These are phyloP conservation scores for Hippophae tibetana DNA, from an alignment of 306 rosid species.

Conservation along the genomic window DNA sequence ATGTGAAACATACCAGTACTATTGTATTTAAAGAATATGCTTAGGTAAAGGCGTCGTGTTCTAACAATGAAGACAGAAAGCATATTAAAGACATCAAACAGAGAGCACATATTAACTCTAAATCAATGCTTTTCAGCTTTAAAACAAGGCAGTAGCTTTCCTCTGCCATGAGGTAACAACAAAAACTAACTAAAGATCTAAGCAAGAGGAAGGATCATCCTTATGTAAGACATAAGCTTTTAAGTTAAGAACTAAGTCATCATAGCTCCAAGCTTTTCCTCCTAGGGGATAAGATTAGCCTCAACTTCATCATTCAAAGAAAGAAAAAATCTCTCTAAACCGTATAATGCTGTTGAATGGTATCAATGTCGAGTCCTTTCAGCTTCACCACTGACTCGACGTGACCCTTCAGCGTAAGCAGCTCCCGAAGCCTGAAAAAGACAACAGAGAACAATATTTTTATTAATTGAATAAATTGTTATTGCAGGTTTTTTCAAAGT, in stretches of 20 bases:
- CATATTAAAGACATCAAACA: too few species aligned
- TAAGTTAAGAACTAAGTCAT: slow-evolving; percentile 11
- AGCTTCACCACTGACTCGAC: slow-evolving; percentile 98
- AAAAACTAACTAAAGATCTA: slow-evolving; percentile 24
- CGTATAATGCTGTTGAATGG: slow-evolving; percentile 88
- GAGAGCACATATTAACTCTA: too few species aligned
- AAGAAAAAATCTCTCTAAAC: slow-evolving; percentile 27
- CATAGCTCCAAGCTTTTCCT: background rate
- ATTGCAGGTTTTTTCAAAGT: too few species aligned
- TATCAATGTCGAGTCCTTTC: slow-evolving; percentile 88
- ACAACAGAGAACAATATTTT: too few species aligned
- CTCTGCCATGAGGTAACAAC: slow-evolving; percentile 19
- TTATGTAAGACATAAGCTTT: slow-evolving; percentile 19
- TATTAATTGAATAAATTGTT: too few species aligned
- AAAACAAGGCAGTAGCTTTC: slow-evolving; percentile 24
- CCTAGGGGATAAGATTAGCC: background rate
- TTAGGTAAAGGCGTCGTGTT: too few species aligned
- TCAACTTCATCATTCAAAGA: background rate
- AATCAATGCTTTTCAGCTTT: slow-evolving; percentile 33
- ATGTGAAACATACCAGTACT: too few species aligned
- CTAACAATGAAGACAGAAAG: too few species aligned
- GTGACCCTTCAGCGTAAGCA: slow-evolving; percentile 83
- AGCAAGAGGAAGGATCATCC: slow-evolving; percentile 26
- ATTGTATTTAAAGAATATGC: too few species aligned
- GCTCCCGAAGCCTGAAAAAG: slow-evolving; percentile 73